Evolutionary conservation across 192 early-diverging fungal genomes (phyloP).

Genomic region (Gonapodya prolifera): DNA sequence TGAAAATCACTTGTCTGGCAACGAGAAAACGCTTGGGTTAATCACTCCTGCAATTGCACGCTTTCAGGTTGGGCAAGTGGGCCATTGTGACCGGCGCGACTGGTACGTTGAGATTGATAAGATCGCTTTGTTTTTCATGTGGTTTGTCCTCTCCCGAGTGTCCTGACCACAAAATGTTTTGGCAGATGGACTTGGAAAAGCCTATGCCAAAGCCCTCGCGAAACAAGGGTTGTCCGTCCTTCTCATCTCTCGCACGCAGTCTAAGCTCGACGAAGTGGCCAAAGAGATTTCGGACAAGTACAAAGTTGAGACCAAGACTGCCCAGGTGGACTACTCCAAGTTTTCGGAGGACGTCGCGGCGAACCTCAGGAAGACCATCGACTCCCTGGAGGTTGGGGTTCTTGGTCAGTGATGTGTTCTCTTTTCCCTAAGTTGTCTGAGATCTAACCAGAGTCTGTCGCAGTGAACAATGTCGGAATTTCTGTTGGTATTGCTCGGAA

Average conservation of each 20-base stretch:
- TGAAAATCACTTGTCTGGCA: too few relatives aligned
- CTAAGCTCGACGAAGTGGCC: constrained; percentile 11
- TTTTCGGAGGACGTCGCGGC: not conserved
- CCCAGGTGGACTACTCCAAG: constrained; percentile 8
- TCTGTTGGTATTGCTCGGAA: not conserved
- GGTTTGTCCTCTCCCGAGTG: not conserved
- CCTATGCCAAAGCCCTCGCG: not conserved
- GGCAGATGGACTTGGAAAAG: not conserved
- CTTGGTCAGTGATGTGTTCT: not conserved
- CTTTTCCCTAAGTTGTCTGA: not conserved
- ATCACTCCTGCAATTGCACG: too few relatives aligned
- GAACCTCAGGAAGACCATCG: constrained; percentile 1
- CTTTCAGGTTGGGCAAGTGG: not conserved
- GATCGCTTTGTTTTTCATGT: not conserved
- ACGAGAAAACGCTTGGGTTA: too few relatives aligned
- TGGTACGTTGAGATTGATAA: not conserved
- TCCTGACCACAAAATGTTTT: not conserved
- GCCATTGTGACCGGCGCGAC: constrained; percentile 2
- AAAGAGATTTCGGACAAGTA: constrained; percentile 8
- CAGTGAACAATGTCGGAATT: constrained; percentile 13
- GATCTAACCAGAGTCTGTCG: too few relatives aligned
- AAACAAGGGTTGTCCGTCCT: not conserved
- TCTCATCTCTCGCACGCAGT: constrained; percentile 9
- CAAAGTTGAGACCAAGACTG: constrained; percentile 11
- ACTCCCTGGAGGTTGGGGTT: constrained; percentile 7